phyloP scores from a whole-genome alignment of 2,329 filamentous ascomycete genomes.

The Aspergillus texensis region DNA sequence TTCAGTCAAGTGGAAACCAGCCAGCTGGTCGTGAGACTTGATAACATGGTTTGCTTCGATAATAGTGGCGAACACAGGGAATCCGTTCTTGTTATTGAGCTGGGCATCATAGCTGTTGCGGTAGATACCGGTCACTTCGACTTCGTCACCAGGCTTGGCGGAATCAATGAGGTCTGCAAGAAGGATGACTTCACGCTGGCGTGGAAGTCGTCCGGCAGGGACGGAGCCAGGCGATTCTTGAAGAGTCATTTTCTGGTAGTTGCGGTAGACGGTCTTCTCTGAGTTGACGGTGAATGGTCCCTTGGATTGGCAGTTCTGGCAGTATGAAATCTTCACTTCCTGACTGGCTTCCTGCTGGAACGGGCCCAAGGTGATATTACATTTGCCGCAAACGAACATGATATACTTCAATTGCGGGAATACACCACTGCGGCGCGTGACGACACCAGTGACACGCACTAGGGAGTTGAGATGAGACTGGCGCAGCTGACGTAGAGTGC shows the following conservation, averaged over 20 bases:
- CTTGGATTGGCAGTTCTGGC: conserved; percentile 92
- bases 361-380: conserved; percentile 85
- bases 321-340: conserved; percentile 95
- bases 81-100: conserved; percentile 97
- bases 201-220: conserved; percentile 88
- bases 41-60: conserved; percentile 96
- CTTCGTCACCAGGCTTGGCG: conserved; percentile 95
- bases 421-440: conserved; percentile 89
- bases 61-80: conserved; percentile 97
- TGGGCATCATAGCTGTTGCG: conserved; percentile 98
- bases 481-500: conserved; percentile 90
- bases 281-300: conserved; percentile 95
- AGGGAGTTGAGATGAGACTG: conserved; percentile 96
- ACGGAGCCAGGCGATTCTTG: conserved; percentile 98
- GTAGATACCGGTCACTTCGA: conserved; percentile 95
- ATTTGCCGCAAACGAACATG: conserved; percentile 96
- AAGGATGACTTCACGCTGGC: conserved; percentile 90
- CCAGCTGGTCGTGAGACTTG: conserved; percentile 95
- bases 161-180: conserved; percentile 96
- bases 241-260: conserved; percentile 96
- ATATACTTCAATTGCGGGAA: conserved; percentile 98
- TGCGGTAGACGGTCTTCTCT: conserved; percentile 96
- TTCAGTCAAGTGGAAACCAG: conserved; percentile 92
- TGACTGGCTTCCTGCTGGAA: conserved; percentile 97
- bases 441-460: conserved; percentile 90